Evolutionary conservation across 495 filamentous ascomycete genomes (phyloP).

Genomic region (Paragyromitra xinjiangensis): DNA sequence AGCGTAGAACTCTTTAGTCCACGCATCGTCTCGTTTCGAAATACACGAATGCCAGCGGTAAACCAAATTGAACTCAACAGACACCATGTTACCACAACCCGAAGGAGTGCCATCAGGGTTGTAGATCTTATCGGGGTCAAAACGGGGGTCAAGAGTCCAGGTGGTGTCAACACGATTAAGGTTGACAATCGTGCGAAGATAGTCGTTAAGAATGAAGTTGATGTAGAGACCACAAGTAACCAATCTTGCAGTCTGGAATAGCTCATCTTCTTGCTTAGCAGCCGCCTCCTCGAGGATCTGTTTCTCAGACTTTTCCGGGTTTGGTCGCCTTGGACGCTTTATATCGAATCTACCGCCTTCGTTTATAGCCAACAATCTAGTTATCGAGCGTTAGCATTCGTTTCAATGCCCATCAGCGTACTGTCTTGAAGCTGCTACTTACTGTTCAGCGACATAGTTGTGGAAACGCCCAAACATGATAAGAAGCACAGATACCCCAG

Average conservation of each 20-base stretch:
- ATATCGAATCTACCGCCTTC: slow-evolving; percentile 66
- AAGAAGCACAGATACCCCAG: slow-evolving; percentile 78
- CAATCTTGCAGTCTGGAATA: slow-evolving; percentile 83
- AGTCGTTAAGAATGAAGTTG: slow-evolving; percentile 83
- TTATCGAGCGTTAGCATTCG: slow-evolving; percentile 21
- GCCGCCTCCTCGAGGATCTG: slow-evolving; percentile 63
- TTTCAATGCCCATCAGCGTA: background rate
- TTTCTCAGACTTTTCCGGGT: slow-evolving; percentile 26
- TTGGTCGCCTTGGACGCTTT: slow-evolving; percentile 50
- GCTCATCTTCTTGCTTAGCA: slow-evolving; percentile 79
- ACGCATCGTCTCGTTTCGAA: slow-evolving; percentile 75
- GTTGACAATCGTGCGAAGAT: slow-evolving; percentile 85
- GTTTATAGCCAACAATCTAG: slow-evolving; percentile 63
- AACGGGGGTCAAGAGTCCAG: slow-evolving; percentile 81
- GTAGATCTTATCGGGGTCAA: slow-evolving; percentile 65
- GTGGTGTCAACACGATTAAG: slow-evolving; percentile 77
- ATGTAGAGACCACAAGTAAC: slow-evolving; percentile 84
- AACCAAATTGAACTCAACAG: slow-evolving; percentile 78
- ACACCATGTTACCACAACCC: slow-evolving; percentile 78
- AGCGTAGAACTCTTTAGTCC: slow-evolving; percentile 73
- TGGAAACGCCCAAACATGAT: slow-evolving; percentile 83
- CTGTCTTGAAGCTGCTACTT: slow-evolving; percentile 56
- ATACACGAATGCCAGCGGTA: slow-evolving; percentile 85
- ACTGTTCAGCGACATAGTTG: slow-evolving; percentile 74
- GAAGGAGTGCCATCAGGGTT: slow-evolving; percentile 67